Evolutionary conservation across 139 green algal species (phyloP), one percentile per base, ranked within the genome.

Genomic region (Coccomyxa sp.): DNA sequence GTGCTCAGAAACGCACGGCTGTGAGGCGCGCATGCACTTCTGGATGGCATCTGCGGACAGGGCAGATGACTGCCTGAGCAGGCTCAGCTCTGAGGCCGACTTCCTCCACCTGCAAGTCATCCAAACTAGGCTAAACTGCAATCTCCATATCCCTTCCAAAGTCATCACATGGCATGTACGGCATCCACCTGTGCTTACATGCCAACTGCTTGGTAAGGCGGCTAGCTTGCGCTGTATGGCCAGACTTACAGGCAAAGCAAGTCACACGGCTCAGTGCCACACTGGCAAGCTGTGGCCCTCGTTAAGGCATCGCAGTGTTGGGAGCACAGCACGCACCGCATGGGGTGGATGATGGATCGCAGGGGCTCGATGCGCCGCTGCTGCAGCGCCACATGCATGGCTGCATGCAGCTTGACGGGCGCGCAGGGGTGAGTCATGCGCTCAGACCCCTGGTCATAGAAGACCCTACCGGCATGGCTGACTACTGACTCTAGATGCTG

Each of bases 101-200:
- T 97, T 97, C 29, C 79, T n/a, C 87, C 92, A 94, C 31, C 83
- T 82, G 75, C 55, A n/a, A n/a, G n/a, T n/a, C n/a, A n/a, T n/a
- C n/a, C n/a, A n/a, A n/a, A n/a, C n/a, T n/a, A n/a, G n/a, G n/a
- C n/a, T n/a, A n/a, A n/a, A n/a, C n/a, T n/a, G n/a, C n/a, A n/a
- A n/a, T n/a, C n/a, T n/a, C n/a, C n/a, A n/a, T n/a, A n/a, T n/a
- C n/a, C n/a, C n/a, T n/a, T n/a, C n/a, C n/a, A n/a, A n/a, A n/a
- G n/a, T n/a, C n/a, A n/a, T n/a, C n/a, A n/a, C n/a, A n/a, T n/a
- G n/a, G n/a, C n/a, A n/a, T n/a, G n/a, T n/a, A n/a, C n/a, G n/a
- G n/a, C n/a, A n/a, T n/a, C n/a, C n/a, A n/a, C n/a, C n/a, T n/a
- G n/a, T n/a, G n/a, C n/a, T n/a, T n/a, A n/a, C n/a, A n/a, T n/a